phyloP scores from a whole-genome alignment of 2,329 filamentous ascomycete genomes.

The Colletotrichum sp. region DNA sequence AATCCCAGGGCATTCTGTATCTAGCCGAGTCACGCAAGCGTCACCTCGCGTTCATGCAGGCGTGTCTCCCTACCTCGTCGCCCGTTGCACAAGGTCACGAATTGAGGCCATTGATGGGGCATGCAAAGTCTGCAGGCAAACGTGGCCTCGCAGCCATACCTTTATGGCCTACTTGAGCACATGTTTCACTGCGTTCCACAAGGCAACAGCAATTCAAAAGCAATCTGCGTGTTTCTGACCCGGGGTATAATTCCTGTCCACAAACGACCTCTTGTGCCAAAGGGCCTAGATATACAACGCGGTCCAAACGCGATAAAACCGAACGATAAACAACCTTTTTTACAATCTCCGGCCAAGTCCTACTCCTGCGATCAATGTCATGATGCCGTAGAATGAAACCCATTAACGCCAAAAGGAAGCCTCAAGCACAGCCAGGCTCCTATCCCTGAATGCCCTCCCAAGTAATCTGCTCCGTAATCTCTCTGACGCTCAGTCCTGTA shows the following conservation, averaged over 20 bases:
- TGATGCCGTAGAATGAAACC: neutral
- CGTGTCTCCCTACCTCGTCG: neutral
- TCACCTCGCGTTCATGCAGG: neutral
- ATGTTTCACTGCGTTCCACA: neutral
- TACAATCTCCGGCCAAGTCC: constrained; percentile 9
- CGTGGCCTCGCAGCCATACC: neutral
- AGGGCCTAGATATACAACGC: constrained; percentile 15
- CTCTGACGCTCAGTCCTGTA: constrained; percentile 49
- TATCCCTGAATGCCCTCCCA: constrained; percentile 44
- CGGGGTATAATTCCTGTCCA: constrained; percentile 14
- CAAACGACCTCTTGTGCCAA: constrained; percentile 4
- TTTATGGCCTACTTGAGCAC: neutral
- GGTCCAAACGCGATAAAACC: neutral
- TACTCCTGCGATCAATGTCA: neutral
- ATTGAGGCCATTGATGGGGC: neutral
- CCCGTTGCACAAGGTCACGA: neutral
- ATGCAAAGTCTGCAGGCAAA: neutral
- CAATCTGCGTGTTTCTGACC: neutral
- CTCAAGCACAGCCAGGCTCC: neutral
- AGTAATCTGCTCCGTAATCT: constrained; percentile 45
- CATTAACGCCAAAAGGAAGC: constrained; percentile 1
- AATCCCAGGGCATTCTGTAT: neutral
- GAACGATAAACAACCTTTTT: neutral
- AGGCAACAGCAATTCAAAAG: neutral
- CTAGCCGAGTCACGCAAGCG: neutral